Evolutionary conservation across 2,329 filamentous ascomycete genomes (phyloP).

Genomic region (Tolypocladium inflatum): DNA sequence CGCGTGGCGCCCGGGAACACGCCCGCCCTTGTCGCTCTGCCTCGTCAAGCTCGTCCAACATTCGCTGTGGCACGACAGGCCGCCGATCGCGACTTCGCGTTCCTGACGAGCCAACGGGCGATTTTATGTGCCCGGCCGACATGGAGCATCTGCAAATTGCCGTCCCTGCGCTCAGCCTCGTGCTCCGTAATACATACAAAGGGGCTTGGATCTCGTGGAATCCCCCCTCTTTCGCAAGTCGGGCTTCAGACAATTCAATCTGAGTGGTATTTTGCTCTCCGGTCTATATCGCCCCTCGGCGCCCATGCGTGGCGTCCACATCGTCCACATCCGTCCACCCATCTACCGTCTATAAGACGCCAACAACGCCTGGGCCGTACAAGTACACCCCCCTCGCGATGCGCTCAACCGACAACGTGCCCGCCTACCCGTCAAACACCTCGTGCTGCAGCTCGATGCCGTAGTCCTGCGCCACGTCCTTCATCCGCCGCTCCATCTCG

Average conservation of each 20-base stretch:
- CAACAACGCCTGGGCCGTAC: neutral
- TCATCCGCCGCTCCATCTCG: constrained; percentile 82
- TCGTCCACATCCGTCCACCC: neutral
- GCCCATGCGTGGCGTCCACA: neutral
- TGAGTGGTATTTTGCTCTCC: neutral
- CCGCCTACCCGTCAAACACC: constrained; percentile 68
- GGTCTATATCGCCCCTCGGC: neutral
- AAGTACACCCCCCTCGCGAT: neutral
- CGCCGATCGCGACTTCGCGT: neutral
- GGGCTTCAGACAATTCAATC: no score
- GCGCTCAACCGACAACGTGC: neutral
- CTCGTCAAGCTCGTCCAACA: no score
- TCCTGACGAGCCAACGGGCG: neutral
- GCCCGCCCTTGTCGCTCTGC: neutral
- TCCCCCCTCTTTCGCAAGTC: no score
- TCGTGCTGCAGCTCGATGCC: constrained; percentile 84
- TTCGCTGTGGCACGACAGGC: no score
- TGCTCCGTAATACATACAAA: neutral
- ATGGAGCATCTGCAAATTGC: neutral
- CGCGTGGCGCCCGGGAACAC: neutral
- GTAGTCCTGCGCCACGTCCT: constrained; percentile 78
- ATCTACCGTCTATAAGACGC: neutral
- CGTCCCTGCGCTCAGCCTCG: neutral
- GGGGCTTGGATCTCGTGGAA: neutral
- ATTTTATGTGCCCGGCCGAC: neutral